Base-by-base conservation (phyloP, 23 red algal species). In the Gracilaria domingensis region DNA sequence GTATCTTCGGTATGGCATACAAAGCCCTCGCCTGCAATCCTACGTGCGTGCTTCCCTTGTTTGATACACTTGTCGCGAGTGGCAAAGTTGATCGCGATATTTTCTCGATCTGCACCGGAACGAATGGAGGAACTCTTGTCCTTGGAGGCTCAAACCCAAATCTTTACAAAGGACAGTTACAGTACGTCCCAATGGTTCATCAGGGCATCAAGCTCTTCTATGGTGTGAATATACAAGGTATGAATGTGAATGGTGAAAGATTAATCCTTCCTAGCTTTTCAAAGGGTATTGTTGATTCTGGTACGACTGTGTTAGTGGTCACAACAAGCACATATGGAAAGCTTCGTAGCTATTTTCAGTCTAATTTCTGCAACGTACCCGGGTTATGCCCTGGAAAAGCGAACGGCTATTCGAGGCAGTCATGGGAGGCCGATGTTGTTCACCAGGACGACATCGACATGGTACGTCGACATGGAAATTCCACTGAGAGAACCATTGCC, bases 1-100 rank as follows among this genome's bases (percentile, higher is more conserved):
- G 96, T 36, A 98, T 98, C 75, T 87, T 94, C 26, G 96, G 96
- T 49, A 75, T 98, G 75, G 96, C 96, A 0, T 98, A 88, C 30
- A 79, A 84, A 65, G 28, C 59, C 30, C 92, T 98, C 1, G 96
- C 96, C 29, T 98, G 96, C 38, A 98, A 98, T 69, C 96, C 96
- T 25, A 92, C 96, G 29, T 98, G 96, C 39, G 93, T 98, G 26
- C 37, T 58, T 53, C 96, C 96, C 30, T 59, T 98, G 14, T 95
- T 98, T 71, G 96, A 98, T 84, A 71, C 86, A 29, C 86, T 98
- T n/a, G 88, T 98, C 8, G 67, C 44, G 14, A 64, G 50, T 14
- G 93, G 93, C 18, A 56, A 38, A 24, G 79, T 98, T 18, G 71
- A 78, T 33, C 60, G 69, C 3, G 91, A 96, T 58, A 74, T 92